phyloP scores from a whole-genome alignment of 257 asterid species.

The Ajuga chamaepitys region DNA sequence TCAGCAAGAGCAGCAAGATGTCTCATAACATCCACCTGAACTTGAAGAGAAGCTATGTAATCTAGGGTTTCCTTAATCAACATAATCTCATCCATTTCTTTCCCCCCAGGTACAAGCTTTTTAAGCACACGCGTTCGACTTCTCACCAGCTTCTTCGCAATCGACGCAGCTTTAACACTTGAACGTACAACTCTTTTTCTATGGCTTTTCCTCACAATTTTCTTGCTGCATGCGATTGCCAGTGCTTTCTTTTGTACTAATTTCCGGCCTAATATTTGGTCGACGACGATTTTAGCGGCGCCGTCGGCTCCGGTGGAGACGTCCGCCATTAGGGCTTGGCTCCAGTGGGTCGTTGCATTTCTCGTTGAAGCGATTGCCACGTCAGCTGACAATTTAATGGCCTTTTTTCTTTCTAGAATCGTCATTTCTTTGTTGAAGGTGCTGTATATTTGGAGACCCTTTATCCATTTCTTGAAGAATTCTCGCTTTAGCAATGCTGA shows the following conservation, averaged over 20 bases:
- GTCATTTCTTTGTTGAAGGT: slow-evolving; percentile 40
- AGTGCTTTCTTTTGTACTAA: background rate
- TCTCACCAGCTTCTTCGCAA: slow-evolving; percentile 44
- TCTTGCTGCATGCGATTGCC: slow-evolving; percentile 29
- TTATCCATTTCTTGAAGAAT: slow-evolving; percentile 67
- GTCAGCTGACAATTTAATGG: slow-evolving; percentile 67
- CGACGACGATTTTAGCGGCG: slow-evolving; percentile 19
- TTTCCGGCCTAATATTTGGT: slow-evolving; percentile 27
- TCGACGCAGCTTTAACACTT: slow-evolving; percentile 13
- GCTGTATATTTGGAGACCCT: slow-evolving; percentile 49
- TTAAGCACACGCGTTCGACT: slow-evolving; percentile 59
- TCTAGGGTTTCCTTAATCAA: slow-evolving; percentile 90
- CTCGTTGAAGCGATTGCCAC: slow-evolving; percentile 80
- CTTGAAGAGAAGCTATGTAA: slow-evolving; percentile 53
- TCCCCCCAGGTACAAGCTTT: slow-evolving; percentile 78
- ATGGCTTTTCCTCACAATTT: slow-evolving; percentile 30
- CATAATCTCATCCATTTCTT: slow-evolving; percentile 44
- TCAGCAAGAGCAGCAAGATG: slow-evolving; percentile 44
- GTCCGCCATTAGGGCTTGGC: slow-evolving; percentile 35
- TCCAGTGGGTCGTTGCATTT: slow-evolving; percentile 38
- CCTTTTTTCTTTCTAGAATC: slow-evolving; percentile 45
- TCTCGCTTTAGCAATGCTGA: slow-evolving; percentile 46
- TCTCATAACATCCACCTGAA: slow-evolving; percentile 87
- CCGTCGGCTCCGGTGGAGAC: slow-evolving; percentile 13
- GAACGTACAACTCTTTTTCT: slow-evolving; percentile 22